phyloP scores from a whole-genome alignment of 2,329 filamentous ascomycete genomes.

The Penicillium janthinellum region DNA sequence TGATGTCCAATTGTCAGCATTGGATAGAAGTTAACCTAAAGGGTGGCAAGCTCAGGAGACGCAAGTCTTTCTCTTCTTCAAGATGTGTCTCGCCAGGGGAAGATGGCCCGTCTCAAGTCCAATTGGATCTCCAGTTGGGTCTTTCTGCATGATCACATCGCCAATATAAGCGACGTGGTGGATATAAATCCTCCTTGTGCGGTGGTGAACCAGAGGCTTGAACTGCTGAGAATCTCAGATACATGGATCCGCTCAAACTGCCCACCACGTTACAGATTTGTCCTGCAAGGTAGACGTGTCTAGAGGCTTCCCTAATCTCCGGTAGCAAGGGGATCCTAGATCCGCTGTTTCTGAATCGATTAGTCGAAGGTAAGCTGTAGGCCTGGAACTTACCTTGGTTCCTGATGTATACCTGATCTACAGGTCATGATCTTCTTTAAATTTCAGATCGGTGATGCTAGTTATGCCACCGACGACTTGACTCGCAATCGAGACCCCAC shows the following conservation, averaged over 20 bases:
- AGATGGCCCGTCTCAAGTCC: neutral
- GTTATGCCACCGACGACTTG: neutral
- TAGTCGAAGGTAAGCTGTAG: neutral
- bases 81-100: conserved; percentile 5
- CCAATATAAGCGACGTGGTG: conserved; percentile 6
- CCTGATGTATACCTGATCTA: conserved; percentile 10
- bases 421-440: neutral
- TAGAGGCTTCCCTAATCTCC: conserved; percentile 8
- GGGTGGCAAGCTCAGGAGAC: neutral
- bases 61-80: conserved; percentile 5
- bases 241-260: too few species aligned
- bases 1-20: neutral
- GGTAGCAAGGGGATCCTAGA: conserved; percentile 17
- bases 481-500: neutral
- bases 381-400: neutral
- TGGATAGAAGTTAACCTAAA: neutral
- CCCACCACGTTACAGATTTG: conserved; percentile 11
- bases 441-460: neutral
- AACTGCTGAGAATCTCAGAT: neutral
- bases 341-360: neutral
- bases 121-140: conserved; percentile 6
- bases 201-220: conserved; percentile 2
- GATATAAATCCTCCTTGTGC: conserved; percentile 19
- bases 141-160: conserved; percentile 15
- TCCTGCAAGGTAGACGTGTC: conserved; percentile 1